phyloP scores from a whole-genome alignment of 495 filamentous ascomycete species.

The Staphylotrichum tortipilum region DNA sequence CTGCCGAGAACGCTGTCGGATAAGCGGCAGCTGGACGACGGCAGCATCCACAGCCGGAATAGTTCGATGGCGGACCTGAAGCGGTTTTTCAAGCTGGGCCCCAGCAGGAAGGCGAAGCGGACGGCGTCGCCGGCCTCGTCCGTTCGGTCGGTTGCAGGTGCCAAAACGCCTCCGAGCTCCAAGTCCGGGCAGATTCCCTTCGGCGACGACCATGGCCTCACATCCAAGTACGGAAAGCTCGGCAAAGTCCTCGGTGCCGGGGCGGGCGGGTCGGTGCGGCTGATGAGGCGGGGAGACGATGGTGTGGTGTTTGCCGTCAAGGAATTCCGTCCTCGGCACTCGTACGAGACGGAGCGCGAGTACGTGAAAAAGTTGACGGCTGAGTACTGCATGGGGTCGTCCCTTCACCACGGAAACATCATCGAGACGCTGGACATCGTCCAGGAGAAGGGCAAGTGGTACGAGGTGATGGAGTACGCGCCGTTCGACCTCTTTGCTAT shows the following conservation, averaged over 20 bases:
- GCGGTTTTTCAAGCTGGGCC: conserved; percentile 73
- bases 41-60: conserved; percentile 45
- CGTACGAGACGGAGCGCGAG: conserved; percentile 86
- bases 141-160: conserved; percentile 41
- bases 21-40: conserved; percentile 27
- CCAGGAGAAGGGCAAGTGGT: conserved; percentile 91
- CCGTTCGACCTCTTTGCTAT: conserved; percentile 95
- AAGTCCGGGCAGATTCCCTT: conserved; percentile 71
- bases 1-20: conserved; percentile 26
- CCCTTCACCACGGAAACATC: conserved; percentile 94
- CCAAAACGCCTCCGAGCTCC: conserved; percentile 49
- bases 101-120: conserved; percentile 58
- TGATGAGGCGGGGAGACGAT: conserved; percentile 88
- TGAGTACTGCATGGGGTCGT: conserved; percentile 97
- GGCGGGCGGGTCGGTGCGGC: conserved; percentile 86
- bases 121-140: conserved; percentile 50
- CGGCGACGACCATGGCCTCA: conserved; percentile 84
- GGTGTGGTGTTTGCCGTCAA: conserved; percentile 94
- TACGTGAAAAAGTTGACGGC: conserved; percentile 99
- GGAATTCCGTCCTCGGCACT: conserved; percentile 87
- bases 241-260: conserved; percentile 90
- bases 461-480: conserved; percentile 99
- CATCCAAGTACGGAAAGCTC: conserved; percentile 89
- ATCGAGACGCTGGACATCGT: conserved; percentile 97
- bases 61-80: conserved; percentile 93